Percentiles rank a stretch among this genome's conserved stretches.
phyloP scores from a whole-genome alignment of 768 basidiomycete genomes.

The Lyophyllum atratum region DNA sequence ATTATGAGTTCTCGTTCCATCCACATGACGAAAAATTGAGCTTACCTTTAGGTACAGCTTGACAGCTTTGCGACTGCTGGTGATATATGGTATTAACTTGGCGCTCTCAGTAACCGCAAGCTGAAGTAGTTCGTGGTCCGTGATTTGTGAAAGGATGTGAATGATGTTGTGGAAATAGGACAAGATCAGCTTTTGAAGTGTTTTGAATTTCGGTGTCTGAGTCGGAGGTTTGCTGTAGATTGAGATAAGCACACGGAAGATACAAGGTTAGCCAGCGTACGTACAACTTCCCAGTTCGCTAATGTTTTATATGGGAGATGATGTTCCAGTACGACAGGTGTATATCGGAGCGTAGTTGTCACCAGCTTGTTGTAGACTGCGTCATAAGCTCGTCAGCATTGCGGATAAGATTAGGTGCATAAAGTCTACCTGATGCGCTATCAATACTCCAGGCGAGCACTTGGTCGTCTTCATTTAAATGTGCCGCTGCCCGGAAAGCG shows the following conservation, averaged over 20 bases:
- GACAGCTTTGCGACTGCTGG: constrained; percentile 80
- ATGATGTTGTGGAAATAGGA: constrained; percentile 90
- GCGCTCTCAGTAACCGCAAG: constrained; percentile 82
- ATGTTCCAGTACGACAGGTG: constrained; percentile 84
- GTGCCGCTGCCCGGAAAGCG: constrained; percentile 88
- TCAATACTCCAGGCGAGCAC: constrained; percentile 87
- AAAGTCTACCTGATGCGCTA: constrained; percentile 63
- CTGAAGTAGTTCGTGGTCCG: constrained; percentile 62
- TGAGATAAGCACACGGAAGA: constrained; percentile 4
- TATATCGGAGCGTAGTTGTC: constrained; percentile 83
- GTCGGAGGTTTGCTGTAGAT: constrained; percentile 77
- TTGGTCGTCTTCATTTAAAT: constrained; percentile 86
- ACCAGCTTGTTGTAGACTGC: constrained; percentile 95
- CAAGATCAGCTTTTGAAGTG: constrained; percentile 83
- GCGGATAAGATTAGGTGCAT: background rate
- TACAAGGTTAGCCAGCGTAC: constrained; percentile 28
- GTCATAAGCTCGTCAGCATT: constrained; percentile 8
- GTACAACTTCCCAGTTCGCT: constrained; percentile 83
- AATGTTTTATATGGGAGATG: constrained; percentile 88
- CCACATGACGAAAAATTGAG: background rate
- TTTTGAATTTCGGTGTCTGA: constrained; percentile 79
- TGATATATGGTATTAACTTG: constrained; percentile 88
- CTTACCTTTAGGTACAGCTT: constrained; percentile 87
- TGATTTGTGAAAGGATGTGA: constrained; percentile 75
- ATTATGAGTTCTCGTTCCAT: constrained; percentile 1